Evolutionary conservation across 768 basidiomycete genomes (phyloP).

Genomic region (Russula virescens): DNA sequence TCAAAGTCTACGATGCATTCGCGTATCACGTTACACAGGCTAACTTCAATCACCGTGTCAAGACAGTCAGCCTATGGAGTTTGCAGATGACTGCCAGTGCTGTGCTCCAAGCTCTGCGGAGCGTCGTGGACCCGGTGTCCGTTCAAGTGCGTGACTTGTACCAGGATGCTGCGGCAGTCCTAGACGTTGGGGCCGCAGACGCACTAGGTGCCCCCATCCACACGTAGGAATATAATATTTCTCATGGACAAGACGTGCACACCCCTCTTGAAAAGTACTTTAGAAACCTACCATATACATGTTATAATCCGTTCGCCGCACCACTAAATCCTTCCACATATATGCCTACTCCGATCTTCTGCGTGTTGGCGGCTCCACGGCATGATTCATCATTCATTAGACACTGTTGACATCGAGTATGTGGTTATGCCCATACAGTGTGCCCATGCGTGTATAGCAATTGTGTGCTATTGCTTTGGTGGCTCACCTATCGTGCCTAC

Average conservation of each 20-base stretch:
- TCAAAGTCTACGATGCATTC: conserved; percentile 88
- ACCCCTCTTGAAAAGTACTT: neutral
- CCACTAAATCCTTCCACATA: neutral
- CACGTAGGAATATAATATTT: too few species aligned
- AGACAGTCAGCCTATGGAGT: conserved; percentile 90
- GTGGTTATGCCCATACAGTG: too few species aligned
- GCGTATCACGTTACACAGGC: conserved; percentile 92
- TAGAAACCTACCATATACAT: neutral
- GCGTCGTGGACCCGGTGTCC: conserved; percentile 61
- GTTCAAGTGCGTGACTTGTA: conserved; percentile 33
- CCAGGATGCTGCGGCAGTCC: conserved; percentile 2
- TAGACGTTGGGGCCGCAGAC: neutral
- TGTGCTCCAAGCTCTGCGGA: conserved; percentile 73
- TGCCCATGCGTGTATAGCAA: too few species aligned
- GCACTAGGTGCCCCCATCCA: conserved; percentile 1
- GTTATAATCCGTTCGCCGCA: neutral
- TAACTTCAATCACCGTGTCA: conserved; percentile 84
- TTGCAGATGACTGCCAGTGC: conserved; percentile 89
- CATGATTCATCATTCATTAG: too few species aligned
- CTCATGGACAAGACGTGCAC: too few species aligned
- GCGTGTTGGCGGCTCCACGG: neutral
- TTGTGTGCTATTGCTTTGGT: too few species aligned
- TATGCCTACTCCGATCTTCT: too few species aligned
- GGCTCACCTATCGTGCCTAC: too few species aligned
- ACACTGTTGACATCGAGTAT: too few species aligned